These are phyloP conservation scores for Oryza officinalis DNA, from an alignment of 176 grass and related monocot genomes.

Conservation along the genomic window DNA sequence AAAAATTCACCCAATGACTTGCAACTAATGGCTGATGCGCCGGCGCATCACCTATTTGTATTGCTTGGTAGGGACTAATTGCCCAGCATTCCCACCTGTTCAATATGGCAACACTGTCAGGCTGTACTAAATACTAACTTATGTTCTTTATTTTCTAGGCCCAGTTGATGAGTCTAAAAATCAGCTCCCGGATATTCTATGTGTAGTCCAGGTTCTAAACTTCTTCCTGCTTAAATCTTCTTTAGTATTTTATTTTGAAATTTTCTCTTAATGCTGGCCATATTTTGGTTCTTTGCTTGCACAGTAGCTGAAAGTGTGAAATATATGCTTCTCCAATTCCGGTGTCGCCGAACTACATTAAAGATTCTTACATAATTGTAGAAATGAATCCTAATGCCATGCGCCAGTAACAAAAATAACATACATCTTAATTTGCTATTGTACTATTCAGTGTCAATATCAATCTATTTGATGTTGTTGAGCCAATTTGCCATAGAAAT, in stretches of 20 bases:
- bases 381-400: background rate
- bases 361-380: slow-evolving; percentile 1
- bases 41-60: slow-evolving; percentile 93
- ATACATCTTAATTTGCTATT: slow-evolving; percentile 9
- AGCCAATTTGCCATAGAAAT: background rate
- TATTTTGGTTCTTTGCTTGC: slow-evolving; percentile 5
- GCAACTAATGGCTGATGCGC: slow-evolving; percentile 98
- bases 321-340: too few species aligned
- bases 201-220: slow-evolving; percentile 82
- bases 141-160: slow-evolving; percentile 47
- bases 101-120: background rate
- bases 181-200: slow-evolving; percentile 93
- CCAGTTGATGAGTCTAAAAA: slow-evolving; percentile 91
- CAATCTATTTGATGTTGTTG: background rate
- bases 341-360: background rate
- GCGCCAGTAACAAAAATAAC: background rate
- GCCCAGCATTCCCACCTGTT: background rate
- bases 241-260: background rate
- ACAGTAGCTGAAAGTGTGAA: background rate
- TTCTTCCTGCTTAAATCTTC: slow-evolving; percentile 25
- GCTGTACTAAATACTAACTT: slow-evolving; percentile 29
- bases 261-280: background rate
- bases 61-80: slow-evolving; percentile 73
- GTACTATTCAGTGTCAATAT: background rate
- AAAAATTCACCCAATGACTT: slow-evolving; percentile 99